These are phyloP conservation scores for Suillus hirtellus DNA, from an alignment of 768 basidiomycete genomes.

Conservation along the genomic window DNA sequence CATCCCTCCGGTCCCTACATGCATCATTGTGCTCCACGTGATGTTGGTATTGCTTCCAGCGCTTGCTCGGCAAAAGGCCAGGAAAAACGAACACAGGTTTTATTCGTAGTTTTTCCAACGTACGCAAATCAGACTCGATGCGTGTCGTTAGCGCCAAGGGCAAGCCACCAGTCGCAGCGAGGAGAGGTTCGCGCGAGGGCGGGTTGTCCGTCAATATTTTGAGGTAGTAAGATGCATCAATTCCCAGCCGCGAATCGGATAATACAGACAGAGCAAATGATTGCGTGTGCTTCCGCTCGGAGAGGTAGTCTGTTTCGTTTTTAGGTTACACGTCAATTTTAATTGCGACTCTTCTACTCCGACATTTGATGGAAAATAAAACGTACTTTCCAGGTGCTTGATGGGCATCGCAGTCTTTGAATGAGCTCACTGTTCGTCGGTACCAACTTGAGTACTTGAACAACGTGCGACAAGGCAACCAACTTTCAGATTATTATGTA, in stretches of 20 bases:
- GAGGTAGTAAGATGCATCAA: constrained; percentile 93
- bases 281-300: constrained; percentile 86
- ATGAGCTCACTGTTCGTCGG: constrained; percentile 11
- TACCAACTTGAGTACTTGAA: constrained; percentile 15
- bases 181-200: constrained; percentile 82
- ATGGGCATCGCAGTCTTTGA: constrained; percentile 60
- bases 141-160: constrained; percentile 85
- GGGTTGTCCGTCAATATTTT: constrained; percentile 73
- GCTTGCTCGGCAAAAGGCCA: constrained; percentile 78
- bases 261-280: constrained; percentile 79
- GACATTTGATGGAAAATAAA: neutral
- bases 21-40: constrained; percentile 61
- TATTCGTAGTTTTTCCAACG: constrained; percentile 88
- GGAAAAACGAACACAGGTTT: constrained; percentile 99
- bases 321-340: constrained; percentile 2
- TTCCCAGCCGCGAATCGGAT: constrained; percentile 91
- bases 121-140: constrained; percentile 89
- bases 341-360: constrained; percentile 2
- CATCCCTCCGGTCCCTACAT: constrained; percentile 75
- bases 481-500: constrained; percentile 32
- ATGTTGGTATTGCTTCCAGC: constrained; percentile 60
- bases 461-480: constrained; percentile 23
- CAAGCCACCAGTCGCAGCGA: constrained; percentile 93
- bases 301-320: constrained; percentile 63
- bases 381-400: constrained; percentile 80